Base-by-base conservation (phyloP, 306 rosid species). In the Glycyrrhiza uralensis region DNA sequence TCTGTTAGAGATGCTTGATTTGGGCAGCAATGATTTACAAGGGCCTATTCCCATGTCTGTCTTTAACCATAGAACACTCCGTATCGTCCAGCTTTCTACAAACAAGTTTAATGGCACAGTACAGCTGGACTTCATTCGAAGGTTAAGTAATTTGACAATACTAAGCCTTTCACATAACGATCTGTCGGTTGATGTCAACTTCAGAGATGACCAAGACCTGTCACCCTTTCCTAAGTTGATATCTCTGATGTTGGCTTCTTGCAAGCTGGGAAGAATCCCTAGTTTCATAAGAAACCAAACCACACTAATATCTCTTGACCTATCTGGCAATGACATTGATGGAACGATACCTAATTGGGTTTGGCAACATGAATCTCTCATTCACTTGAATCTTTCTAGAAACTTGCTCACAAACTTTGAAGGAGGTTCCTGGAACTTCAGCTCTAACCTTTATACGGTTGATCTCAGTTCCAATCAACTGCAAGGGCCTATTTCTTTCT, bases 91-190 rank as follows among this genome's bases (percentile, higher is more conserved):
- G 17, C 84, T 91, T 42, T 17, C 89, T 24, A 58, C 30, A 6
- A 88, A 91, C 85, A 88, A 85, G 26, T 75, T 88, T 7, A 79
- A 13, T 0, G 97, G 92, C 45, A 58, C 69, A 0, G 2, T 83
- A n/a, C 7, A 41, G 0, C 58, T 88, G 1, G 36, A 63, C 8
- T 0, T 0, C 41, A 18, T 88, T 54, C 22, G 15, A 11, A 47
- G 41, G 13, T 20, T 86, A 0, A n/a, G 4, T 11, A 79, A 76
- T 52, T 82, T 86, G 13, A 6, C 59, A 0, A 10, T 3, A 4
- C 75, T 91, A 6, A 88, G 75, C 14, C 90, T 91, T 41, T 81
- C 87, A 4, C 67, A 33, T 30, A 88, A 87, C 60, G 45, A 64
- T 7, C 38, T 88, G 54, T 62, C 14, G 0, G 10, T 88, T 18